Evolutionary conservation across 2,329 filamentous ascomycete genomes (phyloP), one percentile per base, ranked within the genome.

Genomic region (Alternaria sp.): DNA sequence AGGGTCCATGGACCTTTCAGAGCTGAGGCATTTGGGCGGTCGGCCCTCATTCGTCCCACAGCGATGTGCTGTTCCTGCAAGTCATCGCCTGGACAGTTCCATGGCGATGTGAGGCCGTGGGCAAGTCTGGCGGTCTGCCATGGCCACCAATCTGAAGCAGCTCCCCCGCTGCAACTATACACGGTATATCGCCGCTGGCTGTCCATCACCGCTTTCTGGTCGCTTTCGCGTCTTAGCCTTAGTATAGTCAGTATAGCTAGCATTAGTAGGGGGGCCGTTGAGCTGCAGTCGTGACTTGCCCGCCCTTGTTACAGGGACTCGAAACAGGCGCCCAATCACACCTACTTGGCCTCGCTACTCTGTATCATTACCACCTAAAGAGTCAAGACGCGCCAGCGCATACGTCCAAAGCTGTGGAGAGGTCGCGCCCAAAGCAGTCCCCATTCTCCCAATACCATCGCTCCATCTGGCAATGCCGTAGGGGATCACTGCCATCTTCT

Each of bases 31-130:
- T 66, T 65, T 64, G 69, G 61, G 60, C 48, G 59, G 57, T 49
- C 57, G 65, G 43, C 48, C 48, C 54, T 63, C 60, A 69, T 69
- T 70, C 48, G 67, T 51, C 43, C 27, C 22, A 49, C 49, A 25
- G 54, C 53, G 63, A 66, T 64, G 62, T 65, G 66, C 68, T 68
- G 69, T 59, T 63, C 57, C 62, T 70, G 68, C 67, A 71, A 71
- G 68, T 68, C 66, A 69, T 67, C 46, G 61, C 51, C 56, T 52
- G 59, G 54, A 46, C 54, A 32, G 32, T 18, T 48, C 54, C 43
- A 59, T 49, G 25, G 38, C 46, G 25, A 40, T 43, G 22, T 52
- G 41, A 51, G 41, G 40, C 5, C 54, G 54, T 50, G 43, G 44
- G 40, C 44, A 50, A 12, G 28, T 51, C 54, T 61, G 60, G 63